Evolutionary conservation across 202 grass and related monocot genomes (phyloP).

Genomic region (Eragrostis tef): DNA sequence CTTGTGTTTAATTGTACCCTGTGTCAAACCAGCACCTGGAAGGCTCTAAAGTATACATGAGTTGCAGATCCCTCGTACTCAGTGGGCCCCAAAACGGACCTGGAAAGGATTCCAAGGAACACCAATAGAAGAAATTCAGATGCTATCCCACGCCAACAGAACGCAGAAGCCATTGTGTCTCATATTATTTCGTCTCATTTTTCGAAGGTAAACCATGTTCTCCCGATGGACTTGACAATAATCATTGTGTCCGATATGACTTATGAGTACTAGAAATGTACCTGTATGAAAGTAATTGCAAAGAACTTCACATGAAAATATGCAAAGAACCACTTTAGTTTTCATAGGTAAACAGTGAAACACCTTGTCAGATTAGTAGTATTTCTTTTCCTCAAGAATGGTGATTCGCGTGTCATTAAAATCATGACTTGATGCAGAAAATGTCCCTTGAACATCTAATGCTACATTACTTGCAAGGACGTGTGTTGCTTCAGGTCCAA

Average conservation of each 20-base stretch:
- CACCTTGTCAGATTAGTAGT: neutral
- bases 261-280: neutral
- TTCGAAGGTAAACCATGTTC: constrained; percentile 57
- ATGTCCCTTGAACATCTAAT: constrained; percentile 81
- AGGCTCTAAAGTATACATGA: constrained; percentile 42
- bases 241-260: neutral
- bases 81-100: constrained; percentile 32
- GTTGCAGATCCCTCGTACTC: constrained; percentile 80
- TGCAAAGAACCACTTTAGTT: neutral
- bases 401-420: constrained; percentile 10
- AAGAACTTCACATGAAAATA: constrained; percentile 30
- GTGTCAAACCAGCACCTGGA: constrained; percentile 31
- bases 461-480: constrained; percentile 78
- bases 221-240: constrained; percentile 5
- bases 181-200: constrained; percentile 70
- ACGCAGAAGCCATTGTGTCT: constrained; percentile 77
- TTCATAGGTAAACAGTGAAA: neutral
- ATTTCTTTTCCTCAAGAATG: neutral
- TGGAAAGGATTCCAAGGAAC: constrained; percentile 40
- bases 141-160: constrained; percentile 61
- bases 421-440: constrained; percentile 62
- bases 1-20: constrained; percentile 35
- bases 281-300: neutral
- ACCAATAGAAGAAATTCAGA: constrained; percentile 54
- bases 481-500: constrained; percentile 73